A percentile compares a stretch with the other conserved stretches of the same genome.
Conservation (phyloP, 129 eudicot genomes). For the sunflower (Helianthus annuus) region DNA sequence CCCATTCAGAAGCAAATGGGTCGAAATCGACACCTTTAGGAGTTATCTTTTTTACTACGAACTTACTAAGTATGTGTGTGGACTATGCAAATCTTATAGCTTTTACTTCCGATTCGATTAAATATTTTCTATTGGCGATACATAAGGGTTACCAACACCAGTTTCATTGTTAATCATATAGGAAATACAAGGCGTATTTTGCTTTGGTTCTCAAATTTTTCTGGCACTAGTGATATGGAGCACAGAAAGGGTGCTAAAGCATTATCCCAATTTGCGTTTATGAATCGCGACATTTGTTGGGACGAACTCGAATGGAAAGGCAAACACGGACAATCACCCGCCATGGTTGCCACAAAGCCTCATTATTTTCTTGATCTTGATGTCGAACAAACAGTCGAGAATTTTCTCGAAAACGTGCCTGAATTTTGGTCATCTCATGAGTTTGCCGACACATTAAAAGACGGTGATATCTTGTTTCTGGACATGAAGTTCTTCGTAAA, state of each 20-base stretch:
- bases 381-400: conserved; percentile 86
- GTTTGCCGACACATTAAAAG: conserved; percentile 80
- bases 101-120: conserved; percentile 2
- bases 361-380: conserved; percentile 97
- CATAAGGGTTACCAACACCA: conserved; percentile 4
- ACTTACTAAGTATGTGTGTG: neutral
- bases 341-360: conserved; percentile 99
- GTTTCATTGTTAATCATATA: conserved; percentile 43
- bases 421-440: conserved; percentile 93
- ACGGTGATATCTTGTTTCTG: conserved; percentile 66
- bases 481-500: conserved; percentile 66
- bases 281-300: conserved; percentile 94
- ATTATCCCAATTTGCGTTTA: conserved; percentile 82
- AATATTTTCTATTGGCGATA: neutral
- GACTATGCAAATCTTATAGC: conserved; percentile 14
- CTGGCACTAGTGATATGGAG: conserved; percentile 49
- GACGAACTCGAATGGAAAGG: conserved; percentile 99
- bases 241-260: conserved; percentile 93
- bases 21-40: neutral
- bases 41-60: neutral
- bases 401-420: conserved; percentile 89
- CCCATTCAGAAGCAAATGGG: neutral
- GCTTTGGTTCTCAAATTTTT: conserved; percentile 84
- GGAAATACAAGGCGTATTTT: conserved; percentile 76
- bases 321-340: conserved; percentile 97